Evolutionary conservation across 2,329 filamentous ascomycete species (phyloP).

Genomic region (Xenoacremonium recifei): DNA sequence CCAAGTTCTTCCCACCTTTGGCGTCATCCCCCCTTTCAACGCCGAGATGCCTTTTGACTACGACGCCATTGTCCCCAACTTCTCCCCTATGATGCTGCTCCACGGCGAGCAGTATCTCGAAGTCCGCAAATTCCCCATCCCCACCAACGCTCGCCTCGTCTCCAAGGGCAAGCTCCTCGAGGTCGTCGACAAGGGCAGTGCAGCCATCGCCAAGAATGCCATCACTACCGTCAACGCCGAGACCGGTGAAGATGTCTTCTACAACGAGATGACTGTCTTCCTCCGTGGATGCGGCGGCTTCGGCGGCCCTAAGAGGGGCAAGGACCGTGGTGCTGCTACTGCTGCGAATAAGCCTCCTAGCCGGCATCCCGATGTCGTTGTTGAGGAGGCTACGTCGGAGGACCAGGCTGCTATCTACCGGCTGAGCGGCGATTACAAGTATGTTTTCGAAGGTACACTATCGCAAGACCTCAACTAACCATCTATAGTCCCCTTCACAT

Average conservation of each 20-base stretch:
- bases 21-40: slow-evolving; percentile 92
- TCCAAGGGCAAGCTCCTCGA: slow-evolving; percentile 82
- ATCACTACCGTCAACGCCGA: slow-evolving; percentile 81
- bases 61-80: slow-evolving; percentile 87
- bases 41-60: slow-evolving; percentile 77
- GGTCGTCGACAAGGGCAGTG: slow-evolving; percentile 92
- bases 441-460: slow-evolving; percentile 21
- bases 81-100: slow-evolving; percentile 96
- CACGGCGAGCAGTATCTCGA: slow-evolving; percentile 99
- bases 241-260: slow-evolving; percentile 88
- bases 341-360: slow-evolving; percentile 75
- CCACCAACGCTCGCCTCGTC: slow-evolving; percentile 74
- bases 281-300: slow-evolving; percentile 90
- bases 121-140: slow-evolving; percentile 86
- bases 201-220: slow-evolving; percentile 77
- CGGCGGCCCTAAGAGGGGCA: slow-evolving; percentile 74
- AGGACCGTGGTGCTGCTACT: slow-evolving; percentile 76
- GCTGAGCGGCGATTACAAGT: slow-evolving; percentile 89
- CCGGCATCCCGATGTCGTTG: slow-evolving; percentile 74
- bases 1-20: slow-evolving; percentile 91
- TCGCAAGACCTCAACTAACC: too few relatives aligned
- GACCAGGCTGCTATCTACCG: slow-evolving; percentile 95
- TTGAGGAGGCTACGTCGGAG: slow-evolving; percentile 82
- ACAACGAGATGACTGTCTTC: slow-evolving; percentile 94
- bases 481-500: slow-evolving; percentile 77